phyloP scores from a whole-genome alignment of 2,329 filamentous ascomycete genomes.

The Penicillium sp. region DNA sequence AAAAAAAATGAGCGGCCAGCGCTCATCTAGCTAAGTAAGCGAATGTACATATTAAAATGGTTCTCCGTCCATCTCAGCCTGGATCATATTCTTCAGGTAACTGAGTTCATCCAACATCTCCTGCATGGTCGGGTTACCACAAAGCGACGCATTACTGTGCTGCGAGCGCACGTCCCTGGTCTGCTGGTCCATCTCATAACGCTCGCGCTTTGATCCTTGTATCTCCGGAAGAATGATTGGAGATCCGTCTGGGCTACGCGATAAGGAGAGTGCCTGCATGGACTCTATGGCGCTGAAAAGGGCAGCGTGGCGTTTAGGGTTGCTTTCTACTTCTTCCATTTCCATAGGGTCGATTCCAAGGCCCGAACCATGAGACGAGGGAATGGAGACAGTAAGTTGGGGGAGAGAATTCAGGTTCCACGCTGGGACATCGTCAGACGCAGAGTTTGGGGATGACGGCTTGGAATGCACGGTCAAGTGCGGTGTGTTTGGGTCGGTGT shows the following conservation, averaged over 20 bases:
- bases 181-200: not conserved
- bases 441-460: slow-evolving; percentile 28
- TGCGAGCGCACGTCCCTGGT: slow-evolving; percentile 12
- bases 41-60: slow-evolving; percentile 14
- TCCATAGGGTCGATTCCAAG: slow-evolving; percentile 34
- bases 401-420: slow-evolving; percentile 23
- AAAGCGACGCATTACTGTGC: slow-evolving; percentile 20
- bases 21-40: slow-evolving; percentile 3
- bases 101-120: slow-evolving; percentile 52
- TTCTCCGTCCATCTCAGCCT: slow-evolving; percentile 29
- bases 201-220: slow-evolving; percentile 1
- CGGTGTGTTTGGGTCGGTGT: slow-evolving; percentile 38
- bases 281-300: slow-evolving; percentile 33
- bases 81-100: slow-evolving; percentile 51
- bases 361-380: slow-evolving; percentile 30
- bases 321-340: slow-evolving; percentile 32
- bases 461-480: slow-evolving; percentile 33
- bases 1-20: slow-evolving; percentile 14
- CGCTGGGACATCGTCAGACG: slow-evolving; percentile 26
- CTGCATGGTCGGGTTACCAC: slow-evolving; percentile 42
- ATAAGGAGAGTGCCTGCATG: slow-evolving; percentile 28
- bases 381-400: slow-evolving; percentile 25
- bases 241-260: slow-evolving; percentile 25
- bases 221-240: slow-evolving; percentile 22
- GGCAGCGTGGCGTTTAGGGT: slow-evolving; percentile 39